phyloP scores from a whole-genome alignment of 73 alveolate species.

The Symbiodinium pilosum region DNA sequence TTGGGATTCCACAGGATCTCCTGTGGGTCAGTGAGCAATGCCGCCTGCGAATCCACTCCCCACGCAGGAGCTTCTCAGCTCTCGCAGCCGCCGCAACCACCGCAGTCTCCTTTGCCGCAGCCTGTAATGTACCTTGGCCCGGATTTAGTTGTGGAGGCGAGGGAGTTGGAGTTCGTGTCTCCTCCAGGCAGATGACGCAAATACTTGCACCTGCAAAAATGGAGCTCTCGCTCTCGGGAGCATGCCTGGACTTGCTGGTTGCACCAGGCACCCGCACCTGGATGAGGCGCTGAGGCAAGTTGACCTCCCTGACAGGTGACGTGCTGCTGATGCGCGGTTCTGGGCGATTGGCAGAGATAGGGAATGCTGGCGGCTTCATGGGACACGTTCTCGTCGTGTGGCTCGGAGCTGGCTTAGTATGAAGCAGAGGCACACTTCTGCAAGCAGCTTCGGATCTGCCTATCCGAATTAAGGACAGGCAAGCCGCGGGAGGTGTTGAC shows the following conservation, averaged over 20 bases:
- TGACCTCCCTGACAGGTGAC: constrained; percentile 6
- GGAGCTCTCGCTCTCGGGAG: constrained; percentile 66
- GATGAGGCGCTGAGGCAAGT: not conserved
- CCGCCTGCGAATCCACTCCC: no score
- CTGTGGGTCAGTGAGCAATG: not conserved
- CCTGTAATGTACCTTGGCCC: not conserved
- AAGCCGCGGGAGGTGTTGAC: constrained; percentile 31
- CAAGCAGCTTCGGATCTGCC: no score
- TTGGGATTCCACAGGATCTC: not conserved
- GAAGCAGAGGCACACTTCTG: not conserved
- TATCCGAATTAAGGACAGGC: not conserved
- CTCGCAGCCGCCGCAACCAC: not conserved
- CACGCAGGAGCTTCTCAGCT: no score
- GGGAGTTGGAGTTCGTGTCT: not conserved
- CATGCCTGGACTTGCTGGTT: constrained; percentile 30
- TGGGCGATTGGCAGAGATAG: constrained; percentile 75
- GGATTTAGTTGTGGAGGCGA: not conserved
- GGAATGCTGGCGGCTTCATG: constrained; percentile 94
- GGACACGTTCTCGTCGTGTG: constrained; percentile 86
- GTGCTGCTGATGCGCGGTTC: constrained; percentile 88
- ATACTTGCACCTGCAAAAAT: not conserved
- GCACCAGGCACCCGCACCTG: constrained; percentile 61
- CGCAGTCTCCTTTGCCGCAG: not conserved
- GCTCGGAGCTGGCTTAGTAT: constrained; percentile 1
- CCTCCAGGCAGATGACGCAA: not conserved